Evolutionary conservation across 495 filamentous ascomycete species (phyloP).

Genomic region (Acidomyces sp.): DNA sequence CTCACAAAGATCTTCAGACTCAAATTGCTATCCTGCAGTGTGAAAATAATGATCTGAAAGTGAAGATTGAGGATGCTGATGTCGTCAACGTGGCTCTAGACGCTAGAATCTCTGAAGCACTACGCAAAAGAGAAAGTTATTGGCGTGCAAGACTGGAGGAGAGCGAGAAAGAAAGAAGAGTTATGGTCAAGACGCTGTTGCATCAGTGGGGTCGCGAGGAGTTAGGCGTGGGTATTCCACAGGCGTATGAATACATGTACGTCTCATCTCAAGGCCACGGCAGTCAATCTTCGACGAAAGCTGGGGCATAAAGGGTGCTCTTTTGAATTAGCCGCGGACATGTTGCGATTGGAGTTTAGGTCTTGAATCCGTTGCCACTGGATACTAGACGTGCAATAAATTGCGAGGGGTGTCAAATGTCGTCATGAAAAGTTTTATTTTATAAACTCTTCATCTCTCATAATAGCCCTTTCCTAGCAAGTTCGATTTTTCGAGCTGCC

Average conservation of each 20-base stretch:
- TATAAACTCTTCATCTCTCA: too few species aligned
- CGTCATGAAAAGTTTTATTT: too few species aligned
- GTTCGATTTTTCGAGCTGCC: slow-evolving; percentile 29
- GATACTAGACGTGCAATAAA: too few species aligned
- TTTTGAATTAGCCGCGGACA: too few species aligned
- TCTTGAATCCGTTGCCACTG: too few species aligned
- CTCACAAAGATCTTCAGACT: not conserved
- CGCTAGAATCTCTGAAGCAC: slow-evolving; percentile 1
- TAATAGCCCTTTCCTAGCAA: slow-evolving; percentile 53
- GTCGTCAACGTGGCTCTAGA: slow-evolving; percentile 7
- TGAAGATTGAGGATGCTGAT: not conserved
- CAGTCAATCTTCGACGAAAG: too few species aligned
- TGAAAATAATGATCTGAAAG: not conserved
- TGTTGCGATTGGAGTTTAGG: too few species aligned
- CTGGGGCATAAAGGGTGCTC: too few species aligned
- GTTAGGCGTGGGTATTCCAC: slow-evolving; percentile 17
- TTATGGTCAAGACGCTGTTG: slow-evolving; percentile 25
- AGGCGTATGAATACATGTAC: slow-evolving; percentile 26
- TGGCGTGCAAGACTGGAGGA: slow-evolving; percentile 9
- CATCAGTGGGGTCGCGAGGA: slow-evolving; percentile 28
- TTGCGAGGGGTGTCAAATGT: too few species aligned
- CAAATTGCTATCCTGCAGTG: not conserved
- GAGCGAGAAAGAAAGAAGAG: slow-evolving; percentile 20
- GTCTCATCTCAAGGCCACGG: too few species aligned
- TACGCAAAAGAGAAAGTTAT: slow-evolving; percentile 7